Conservation (phyloP, 179 eudicot species). For the Beta corolliflora region DNA sequence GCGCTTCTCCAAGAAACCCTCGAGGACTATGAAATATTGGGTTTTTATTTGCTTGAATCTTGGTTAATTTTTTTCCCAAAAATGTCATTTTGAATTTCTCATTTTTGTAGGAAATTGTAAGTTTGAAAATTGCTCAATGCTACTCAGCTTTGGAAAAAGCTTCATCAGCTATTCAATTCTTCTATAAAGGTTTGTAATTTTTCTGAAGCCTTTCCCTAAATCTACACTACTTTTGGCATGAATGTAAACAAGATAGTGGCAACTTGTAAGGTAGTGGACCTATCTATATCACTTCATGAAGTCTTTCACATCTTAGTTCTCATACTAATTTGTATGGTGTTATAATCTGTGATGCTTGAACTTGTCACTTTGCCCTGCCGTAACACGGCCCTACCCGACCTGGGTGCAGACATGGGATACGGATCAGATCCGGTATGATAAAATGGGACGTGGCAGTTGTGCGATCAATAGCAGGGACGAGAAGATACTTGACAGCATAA, state of each 20-base stretch:
- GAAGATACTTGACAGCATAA: no score
- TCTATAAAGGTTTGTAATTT: constrained; percentile 61
- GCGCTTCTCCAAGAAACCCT: background rate
- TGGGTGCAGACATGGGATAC: no score
- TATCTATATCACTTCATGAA: background rate
- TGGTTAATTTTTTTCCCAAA: background rate
- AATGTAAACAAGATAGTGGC: background rate
- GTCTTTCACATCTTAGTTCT: background rate
- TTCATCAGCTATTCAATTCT: constrained; percentile 60
- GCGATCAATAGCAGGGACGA: no score
- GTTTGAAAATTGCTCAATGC: constrained; percentile 73
- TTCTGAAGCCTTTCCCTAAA: background rate
- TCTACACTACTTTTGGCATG: constrained; percentile 1
- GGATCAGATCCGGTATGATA: no score
- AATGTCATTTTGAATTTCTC: constrained; percentile 15
- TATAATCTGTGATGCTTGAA: background rate
- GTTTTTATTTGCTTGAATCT: background rate
- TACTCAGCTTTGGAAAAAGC: constrained; percentile 45
- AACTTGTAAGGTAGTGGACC: background rate
- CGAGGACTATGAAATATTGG: background rate
- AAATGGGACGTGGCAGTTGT: no score
- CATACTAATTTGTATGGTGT: background rate
- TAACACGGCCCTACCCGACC: no score
- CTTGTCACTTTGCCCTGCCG: background rate
- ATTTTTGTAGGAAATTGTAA: constrained; percentile 51